Conservation (phyloP, 495 filamentous ascomycete species). For the Trichoderma orchidacearum region DNA sequence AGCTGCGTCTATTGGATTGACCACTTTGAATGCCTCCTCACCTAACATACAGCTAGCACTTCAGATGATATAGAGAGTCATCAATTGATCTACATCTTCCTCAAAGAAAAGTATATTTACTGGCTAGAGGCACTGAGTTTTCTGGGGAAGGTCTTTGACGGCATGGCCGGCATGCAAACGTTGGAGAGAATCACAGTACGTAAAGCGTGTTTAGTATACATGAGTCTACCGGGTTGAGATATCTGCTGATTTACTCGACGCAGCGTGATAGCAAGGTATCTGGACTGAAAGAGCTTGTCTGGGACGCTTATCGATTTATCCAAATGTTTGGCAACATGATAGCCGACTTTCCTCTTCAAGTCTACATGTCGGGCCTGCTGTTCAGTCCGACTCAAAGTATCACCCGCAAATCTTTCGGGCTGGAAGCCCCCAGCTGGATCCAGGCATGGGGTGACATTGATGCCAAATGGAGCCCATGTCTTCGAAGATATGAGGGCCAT, state of each 20-base stretch:
- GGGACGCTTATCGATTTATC: constrained; percentile 8
- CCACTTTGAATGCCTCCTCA: constrained; percentile 8
- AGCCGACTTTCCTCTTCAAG: constrained; percentile 8
- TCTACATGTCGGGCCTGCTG: constrained; percentile 8
- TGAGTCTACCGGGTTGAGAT: neutral
- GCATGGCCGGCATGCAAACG: neutral
- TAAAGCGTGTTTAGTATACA: neutral
- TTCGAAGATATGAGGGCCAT: neutral
- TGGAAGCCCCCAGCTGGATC: constrained; percentile 4
- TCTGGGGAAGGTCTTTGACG: neutral
- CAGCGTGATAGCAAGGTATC: neutral
- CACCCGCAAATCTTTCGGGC: neutral
- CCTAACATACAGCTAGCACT: neutral
- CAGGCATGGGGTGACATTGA: neutral
- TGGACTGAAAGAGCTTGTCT: neutral
- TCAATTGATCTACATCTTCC: neutral
- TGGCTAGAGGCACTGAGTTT: constrained; percentile 4
- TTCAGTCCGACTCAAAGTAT: constrained; percentile 6
- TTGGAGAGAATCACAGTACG: neutral
- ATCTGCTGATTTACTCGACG: neutral
- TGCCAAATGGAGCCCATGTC: neutral
- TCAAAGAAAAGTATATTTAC: constrained; percentile 1
- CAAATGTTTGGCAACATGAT: constrained; percentile 4
- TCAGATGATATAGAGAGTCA: neutral
- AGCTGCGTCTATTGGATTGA: constrained; percentile 24